These are phyloP conservation scores for Boechera divaricarpa DNA, from an alignment of 345 rosid genomes.

Conservation along the genomic window DNA sequence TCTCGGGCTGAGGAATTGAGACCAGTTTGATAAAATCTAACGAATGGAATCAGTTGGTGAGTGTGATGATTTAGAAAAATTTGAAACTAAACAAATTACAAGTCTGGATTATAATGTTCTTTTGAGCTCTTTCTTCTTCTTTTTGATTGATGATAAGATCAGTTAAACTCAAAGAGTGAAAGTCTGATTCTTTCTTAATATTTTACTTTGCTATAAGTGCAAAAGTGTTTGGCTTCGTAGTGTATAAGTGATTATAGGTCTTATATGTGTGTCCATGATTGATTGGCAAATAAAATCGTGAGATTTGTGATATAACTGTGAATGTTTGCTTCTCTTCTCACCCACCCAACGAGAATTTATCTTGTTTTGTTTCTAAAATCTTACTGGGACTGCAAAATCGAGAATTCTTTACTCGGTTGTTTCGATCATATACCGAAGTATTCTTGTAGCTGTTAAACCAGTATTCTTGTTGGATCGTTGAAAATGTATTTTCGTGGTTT, in stretches of 20 bases:
- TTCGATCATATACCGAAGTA: neutral
- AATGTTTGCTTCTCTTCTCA: neutral
- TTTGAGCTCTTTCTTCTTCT: constrained; percentile 8
- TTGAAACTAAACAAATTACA: neutral
- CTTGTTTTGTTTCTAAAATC: neutral
- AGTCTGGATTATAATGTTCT: neutral
- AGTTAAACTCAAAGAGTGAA: neutral
- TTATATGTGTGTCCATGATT: neutral
- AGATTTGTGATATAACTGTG: neutral
- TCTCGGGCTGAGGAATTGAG: neutral
- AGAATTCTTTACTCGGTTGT: neutral
- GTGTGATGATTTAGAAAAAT: neutral
- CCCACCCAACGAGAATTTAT: neutral
- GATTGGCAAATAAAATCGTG: neutral
- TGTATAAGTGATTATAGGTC: neutral
- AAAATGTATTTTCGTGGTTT: neutral
- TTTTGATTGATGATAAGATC: constrained; percentile 4
- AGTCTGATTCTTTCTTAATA: neutral
- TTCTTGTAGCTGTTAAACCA: constrained; percentile 4
- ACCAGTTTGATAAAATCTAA: neutral
- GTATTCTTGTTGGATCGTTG: constrained; percentile 1
- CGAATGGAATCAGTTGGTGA: neutral
- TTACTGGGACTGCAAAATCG: neutral
- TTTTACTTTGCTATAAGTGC: neutral
- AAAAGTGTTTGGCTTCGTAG: neutral